Evolutionary conservation across 2,329 filamentous ascomycete genomes (phyloP).

Genomic region (Aspergillus latus): DNA sequence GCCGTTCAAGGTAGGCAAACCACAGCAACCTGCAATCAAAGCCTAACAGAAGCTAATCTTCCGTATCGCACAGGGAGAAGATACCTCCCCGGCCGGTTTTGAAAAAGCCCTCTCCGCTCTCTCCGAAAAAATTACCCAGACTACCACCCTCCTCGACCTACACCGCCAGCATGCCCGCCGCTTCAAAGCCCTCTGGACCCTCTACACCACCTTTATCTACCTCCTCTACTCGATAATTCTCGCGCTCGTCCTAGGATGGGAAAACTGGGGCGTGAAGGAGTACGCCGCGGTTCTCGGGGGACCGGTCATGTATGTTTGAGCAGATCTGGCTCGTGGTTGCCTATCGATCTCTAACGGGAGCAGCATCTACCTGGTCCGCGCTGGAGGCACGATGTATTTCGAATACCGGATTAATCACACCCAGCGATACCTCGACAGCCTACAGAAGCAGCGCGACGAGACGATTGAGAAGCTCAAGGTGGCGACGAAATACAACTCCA

Average conservation of each 20-base stretch:
- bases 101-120: conserved; percentile 85
- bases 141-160: conserved; percentile 70
- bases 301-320: conserved; percentile 65
- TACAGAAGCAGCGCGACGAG: conserved; percentile 74
- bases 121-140: conserved; percentile 75
- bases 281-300: conserved; percentile 76
- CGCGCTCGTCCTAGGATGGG: conserved; percentile 79
- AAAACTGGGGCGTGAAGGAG: conserved; percentile 72
- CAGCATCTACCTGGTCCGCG: conserved; percentile 78
- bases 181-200: conserved; percentile 79
- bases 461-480: conserved; percentile 94
- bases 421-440: conserved; percentile 67
- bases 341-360: not conserved
- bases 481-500: conserved; percentile 94
- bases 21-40: not conserved
- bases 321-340: not conserved
- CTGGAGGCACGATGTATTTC: conserved; percentile 67
- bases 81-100: conserved; percentile 83
- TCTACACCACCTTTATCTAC: conserved; percentile 89
- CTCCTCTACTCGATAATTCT: conserved; percentile 81
- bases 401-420: conserved; percentile 75
- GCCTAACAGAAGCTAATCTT: not conserved
- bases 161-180: conserved; percentile 72
- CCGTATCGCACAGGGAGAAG: conserved; percentile 59
- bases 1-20: conserved; percentile 70